Percentiles rank a stretch among this genome's conserved stretches.
Evolutionary conservation across 1,139 yeast species (phyloP).

Genomic region (Diutina mesorugosa): DNA sequence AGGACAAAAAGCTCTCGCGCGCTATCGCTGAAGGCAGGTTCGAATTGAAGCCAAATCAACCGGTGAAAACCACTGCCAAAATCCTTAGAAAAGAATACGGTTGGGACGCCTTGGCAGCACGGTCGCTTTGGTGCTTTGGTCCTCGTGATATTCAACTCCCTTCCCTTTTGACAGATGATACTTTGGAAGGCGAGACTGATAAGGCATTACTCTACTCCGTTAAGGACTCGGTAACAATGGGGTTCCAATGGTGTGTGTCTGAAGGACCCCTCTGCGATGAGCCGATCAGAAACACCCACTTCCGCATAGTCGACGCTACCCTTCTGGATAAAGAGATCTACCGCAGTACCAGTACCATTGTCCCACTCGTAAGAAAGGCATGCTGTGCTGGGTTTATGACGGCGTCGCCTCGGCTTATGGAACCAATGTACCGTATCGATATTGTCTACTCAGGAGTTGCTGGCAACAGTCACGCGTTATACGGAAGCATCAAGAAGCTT

Average conservation of each 20-base stretch:
- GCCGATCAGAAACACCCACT: constrained; percentile 57
- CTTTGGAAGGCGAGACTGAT: constrained; percentile 57
- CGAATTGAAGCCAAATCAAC: constrained; percentile 15
- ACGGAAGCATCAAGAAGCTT: not conserved
- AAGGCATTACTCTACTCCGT: constrained; percentile 31
- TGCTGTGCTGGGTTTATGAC: constrained; percentile 73
- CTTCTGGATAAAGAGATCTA: constrained; percentile 35
- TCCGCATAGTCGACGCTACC: constrained; percentile 54
- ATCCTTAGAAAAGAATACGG: constrained; percentile 43
- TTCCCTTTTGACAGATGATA: constrained; percentile 57
- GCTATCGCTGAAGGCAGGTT: constrained; percentile 48
- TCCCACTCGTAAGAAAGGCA: constrained; percentile 75
- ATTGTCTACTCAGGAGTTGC: constrained; percentile 27
- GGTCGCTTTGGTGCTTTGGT: constrained; percentile 77
- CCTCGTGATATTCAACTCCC: constrained; percentile 47
- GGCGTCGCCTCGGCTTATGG: constrained; percentile 70
- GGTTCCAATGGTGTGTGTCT: constrained; percentile 71
- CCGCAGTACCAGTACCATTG: constrained; percentile 59
- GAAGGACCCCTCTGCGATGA: constrained; percentile 93
- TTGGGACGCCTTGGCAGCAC: constrained; percentile 79
- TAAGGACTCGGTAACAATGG: constrained; percentile 50
- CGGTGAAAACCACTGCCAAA: constrained; percentile 34
- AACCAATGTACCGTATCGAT: constrained; percentile 64
- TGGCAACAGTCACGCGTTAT: not conserved
- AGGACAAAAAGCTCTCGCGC: constrained; percentile 28